Conservation (phyloP, 164 flowering plant genomes). For the Sextonia rubra region DNA sequence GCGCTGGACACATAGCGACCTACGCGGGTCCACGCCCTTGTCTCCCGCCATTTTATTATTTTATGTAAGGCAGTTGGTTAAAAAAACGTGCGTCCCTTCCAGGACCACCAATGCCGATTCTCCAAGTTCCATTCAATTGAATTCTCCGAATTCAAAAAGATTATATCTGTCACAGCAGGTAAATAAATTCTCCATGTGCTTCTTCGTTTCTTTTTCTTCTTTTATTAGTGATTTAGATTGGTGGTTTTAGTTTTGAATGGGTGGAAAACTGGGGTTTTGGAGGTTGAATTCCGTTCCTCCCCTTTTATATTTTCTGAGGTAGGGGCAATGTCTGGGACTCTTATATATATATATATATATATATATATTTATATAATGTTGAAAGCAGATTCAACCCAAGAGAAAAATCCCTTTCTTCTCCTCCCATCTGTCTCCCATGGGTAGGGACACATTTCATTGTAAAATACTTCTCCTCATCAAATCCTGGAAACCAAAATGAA, state of each 20-base stretch:
- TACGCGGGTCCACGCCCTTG: background rate
- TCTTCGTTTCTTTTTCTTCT: background rate
- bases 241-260: background rate
- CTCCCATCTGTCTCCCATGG: no score
- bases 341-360: no score
- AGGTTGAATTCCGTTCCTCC: background rate
- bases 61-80: background rate
- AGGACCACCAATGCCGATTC: slow-evolving; percentile 26
- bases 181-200: no score
- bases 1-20: no score
- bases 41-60: background rate
- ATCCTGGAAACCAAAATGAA: no score
- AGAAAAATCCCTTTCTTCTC: no score
- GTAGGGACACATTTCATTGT: no score
- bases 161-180: background rate
- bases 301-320: no score
- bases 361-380: no score
- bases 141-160: slow-evolving; percentile 11
- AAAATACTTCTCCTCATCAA: no score
- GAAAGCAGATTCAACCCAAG: no score
- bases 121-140: slow-evolving; percentile 11
- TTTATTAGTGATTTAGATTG: background rate
- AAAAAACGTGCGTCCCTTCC: background rate
- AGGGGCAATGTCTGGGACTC: no score
- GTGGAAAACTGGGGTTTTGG: background rate